A percentile compares a stretch with the other conserved stretches of the same genome.
Evolutionary conservation across 331 rosid genomes (phyloP).

Genomic region (Cydonia oblonga): DNA sequence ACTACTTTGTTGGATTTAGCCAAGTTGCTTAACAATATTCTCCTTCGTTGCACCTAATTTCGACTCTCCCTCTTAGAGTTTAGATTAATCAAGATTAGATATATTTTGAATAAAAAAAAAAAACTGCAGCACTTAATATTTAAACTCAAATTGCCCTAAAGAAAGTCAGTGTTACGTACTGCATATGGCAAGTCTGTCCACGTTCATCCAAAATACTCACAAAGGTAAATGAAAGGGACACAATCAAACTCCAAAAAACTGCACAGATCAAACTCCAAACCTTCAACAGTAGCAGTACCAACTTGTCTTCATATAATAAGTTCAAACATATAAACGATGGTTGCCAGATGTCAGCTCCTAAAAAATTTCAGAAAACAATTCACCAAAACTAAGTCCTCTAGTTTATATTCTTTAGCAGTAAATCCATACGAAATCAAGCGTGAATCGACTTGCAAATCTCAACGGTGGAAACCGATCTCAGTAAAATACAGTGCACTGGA

Average conservation of each 20-base stretch:
- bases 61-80: neutral
- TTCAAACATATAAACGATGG: neutral
- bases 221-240: slow-evolving; percentile 9
- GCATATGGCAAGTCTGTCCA: neutral
- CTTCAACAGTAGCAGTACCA: neutral
- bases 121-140: neutral
- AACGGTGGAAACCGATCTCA: neutral
- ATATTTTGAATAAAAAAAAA: neutral
- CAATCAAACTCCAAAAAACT: slow-evolving; percentile 2
- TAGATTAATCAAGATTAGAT: neutral
- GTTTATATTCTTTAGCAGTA: neutral
- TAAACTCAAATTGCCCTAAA: neutral
- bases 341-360: neutral
- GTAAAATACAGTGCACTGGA: neutral
- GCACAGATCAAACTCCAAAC: neutral
- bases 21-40: neutral
- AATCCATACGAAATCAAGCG: neutral
- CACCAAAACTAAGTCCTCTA: neutral
- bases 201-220: neutral
- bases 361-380: neutral
- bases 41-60: neutral
- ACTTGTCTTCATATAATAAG: neutral
- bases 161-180: neutral
- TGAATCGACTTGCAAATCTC: neutral
- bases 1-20: neutral